These are phyloP conservation scores for Harringtonia lauricola DNA, from an alignment of 2,329 filamentous ascomycete species.

Conservation along the genomic window DNA sequence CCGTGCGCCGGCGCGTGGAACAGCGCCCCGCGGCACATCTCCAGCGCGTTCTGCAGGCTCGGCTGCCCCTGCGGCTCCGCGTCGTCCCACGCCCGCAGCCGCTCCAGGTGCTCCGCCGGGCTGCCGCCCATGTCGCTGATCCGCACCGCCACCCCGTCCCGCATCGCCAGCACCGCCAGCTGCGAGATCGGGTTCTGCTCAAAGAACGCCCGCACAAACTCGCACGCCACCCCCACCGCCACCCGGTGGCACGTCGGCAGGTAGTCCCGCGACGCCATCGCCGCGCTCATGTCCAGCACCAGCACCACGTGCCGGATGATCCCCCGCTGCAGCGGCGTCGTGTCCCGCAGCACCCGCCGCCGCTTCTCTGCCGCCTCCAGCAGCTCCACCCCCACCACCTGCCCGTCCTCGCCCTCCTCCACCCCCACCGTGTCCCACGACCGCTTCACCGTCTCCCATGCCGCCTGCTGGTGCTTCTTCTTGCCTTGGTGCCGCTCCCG, in stretches of 20 bases:
- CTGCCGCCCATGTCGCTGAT: conserved; percentile 89
- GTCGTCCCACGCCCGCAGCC: conserved; percentile 55
- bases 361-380: conserved; percentile 79
- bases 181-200: conserved; percentile 98
- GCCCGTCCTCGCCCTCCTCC: conserved; percentile 73
- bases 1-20: conserved; percentile 90
- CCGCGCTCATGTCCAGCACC: conserved; percentile 81
- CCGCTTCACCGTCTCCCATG: conserved; percentile 56
- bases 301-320: conserved; percentile 96
- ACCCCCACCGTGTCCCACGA: conserved; percentile 60
- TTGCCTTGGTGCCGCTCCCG: conserved; percentile 10
- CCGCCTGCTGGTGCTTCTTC: conserved; percentile 27
- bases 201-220: conserved; percentile 90
- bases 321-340: conserved; percentile 86
- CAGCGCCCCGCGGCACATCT: conserved; percentile 87
- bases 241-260: conserved; percentile 79
- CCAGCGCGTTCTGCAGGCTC: conserved; percentile 85
- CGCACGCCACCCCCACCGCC: conserved; percentile 68
- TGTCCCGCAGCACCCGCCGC: conserved; percentile 73
- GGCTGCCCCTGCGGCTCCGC: conserved; percentile 63
- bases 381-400: conserved; percentile 62
- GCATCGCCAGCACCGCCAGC: conserved; percentile 84
- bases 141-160: conserved; percentile 76
- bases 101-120: conserved; percentile 74
- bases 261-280: conserved; percentile 92